Base-by-base conservation (phyloP, 306 rosid species). In the Cucurbita moschata region DNA sequence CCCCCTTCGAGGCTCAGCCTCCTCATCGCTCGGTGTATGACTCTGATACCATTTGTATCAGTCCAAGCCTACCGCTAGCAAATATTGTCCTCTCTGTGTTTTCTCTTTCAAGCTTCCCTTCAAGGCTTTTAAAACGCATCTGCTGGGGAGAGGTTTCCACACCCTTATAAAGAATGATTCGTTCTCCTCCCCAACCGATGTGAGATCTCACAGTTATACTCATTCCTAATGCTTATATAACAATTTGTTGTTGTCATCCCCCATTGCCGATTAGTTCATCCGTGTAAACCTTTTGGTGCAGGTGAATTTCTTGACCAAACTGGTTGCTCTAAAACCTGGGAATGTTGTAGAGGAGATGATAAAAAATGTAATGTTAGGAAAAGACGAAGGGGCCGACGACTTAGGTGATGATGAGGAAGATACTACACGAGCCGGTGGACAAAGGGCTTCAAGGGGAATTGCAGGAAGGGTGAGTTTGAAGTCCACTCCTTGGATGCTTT, bases 321-420 rank as follows among this genome's bases (percentile, higher is more conserved):
- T 90, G 80, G 96, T 90, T 74, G 89, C 98, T 76, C 79, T 93
- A 80, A 93, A 93, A 82, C 98, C 94, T 6, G 97, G 98, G 72
- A 80, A 79, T 78, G 76, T 86, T 57, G 97, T 93, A 76, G 89
- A 87, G 71, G 84, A 78, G 62, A 93, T 87, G 96, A 90, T 93
- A 86, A 85, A 82, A 84, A 87, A 85, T 85, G 98, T 90, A 46
- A 94, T 90, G 98, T 89, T 79, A 73, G 97, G 98, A 76, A 90
- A 87, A 87, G 93, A 87, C 44, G 98, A 94, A 83, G 97, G 98
- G 49, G 92, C 88, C 0, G 97, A 92, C 71, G 75, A 77, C 46
- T 7, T 61, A 13, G 80, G 61, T 56, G 74, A 72, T 65, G 74
- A 81, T 0, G 81, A 75, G 51, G 92, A 83, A 73, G 81, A 72